Evolutionary conservation across 2,329 filamentous ascomycete species (phyloP).

Genomic region (Aspergillus fumigatus): DNA sequence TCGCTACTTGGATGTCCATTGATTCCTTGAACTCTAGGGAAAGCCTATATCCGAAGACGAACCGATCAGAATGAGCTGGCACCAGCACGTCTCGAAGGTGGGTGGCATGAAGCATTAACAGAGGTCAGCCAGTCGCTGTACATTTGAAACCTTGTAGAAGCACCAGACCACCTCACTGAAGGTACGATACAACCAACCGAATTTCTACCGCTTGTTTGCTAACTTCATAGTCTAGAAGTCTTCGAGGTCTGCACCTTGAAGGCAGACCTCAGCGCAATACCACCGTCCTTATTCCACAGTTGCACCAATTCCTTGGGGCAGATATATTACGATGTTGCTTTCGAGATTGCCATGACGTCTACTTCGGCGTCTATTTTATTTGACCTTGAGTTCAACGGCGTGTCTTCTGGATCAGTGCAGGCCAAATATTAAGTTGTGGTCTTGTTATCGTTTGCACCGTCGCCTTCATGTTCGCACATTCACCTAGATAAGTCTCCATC

Average conservation of each 20-base stretch:
- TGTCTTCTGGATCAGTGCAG: constrained; percentile 19
- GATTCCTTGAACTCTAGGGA: background rate
- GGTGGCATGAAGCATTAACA: accelerated
- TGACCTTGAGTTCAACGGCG: constrained; percentile 21
- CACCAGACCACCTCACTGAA: constrained; percentile 1
- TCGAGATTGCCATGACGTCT: constrained; percentile 15
- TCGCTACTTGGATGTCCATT: background rate
- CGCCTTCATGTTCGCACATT: too few species aligned
- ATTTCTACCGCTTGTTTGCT: background rate
- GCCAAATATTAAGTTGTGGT: constrained; percentile 13
- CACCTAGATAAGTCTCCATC: background rate
- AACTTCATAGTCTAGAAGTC: constrained; percentile 5
- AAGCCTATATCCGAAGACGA: constrained; percentile 10
- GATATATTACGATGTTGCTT: constrained; percentile 10
- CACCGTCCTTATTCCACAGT: constrained; percentile 13
- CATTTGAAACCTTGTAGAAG: constrained; percentile 5
- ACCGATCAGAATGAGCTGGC: constrained; percentile 11
- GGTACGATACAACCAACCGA: background rate
- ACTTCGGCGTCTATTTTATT: constrained; percentile 21
- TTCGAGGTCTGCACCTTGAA: constrained; percentile 12
- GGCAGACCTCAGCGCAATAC: constrained; percentile 17
- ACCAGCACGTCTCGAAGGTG: accelerated
- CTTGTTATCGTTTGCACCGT: too few species aligned
- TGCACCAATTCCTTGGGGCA: constrained; percentile 12
- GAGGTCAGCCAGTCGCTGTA: background rate